Conservation (phyloP, 805 yeast genomes). For the Lipomyces sp. region DNA sequence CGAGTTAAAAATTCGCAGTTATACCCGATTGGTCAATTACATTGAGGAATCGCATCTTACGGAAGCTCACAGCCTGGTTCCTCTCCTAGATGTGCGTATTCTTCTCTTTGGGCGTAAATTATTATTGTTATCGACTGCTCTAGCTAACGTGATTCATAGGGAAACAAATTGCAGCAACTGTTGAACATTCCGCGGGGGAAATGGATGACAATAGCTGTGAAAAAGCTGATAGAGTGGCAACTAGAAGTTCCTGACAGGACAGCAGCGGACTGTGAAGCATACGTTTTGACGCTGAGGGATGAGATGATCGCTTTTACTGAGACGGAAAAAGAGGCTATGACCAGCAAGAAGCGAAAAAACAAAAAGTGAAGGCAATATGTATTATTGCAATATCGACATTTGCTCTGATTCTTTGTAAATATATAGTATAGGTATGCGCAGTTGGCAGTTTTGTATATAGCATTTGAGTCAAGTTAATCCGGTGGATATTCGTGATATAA, state of each 20-base stretch:
- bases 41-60: slow-evolving; percentile 42
- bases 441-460: no score
- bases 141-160: slow-evolving; percentile 23
- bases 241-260: slow-evolving; percentile 62
- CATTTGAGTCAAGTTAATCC: no score
- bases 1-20: slow-evolving; percentile 2
- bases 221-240: slow-evolving; percentile 67
- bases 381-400: no score
- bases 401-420: no score
- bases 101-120: background rate
- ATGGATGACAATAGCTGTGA: slow-evolving; percentile 66
- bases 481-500: no score
- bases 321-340: no score
- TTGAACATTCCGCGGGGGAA: slow-evolving; percentile 73
- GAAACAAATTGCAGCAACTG: slow-evolving; percentile 58
- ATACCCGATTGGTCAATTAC: slow-evolving; percentile 27
- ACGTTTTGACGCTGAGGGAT: slow-evolving; percentile 4
- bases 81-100: slow-evolving; percentile 60
- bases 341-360: no score
- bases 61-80: slow-evolving; percentile 52
- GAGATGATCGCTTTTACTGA: background rate
- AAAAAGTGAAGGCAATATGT: no score
- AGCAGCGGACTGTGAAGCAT: slow-evolving; percentile 54
- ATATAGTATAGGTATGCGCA: no score
- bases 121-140: background rate